Evolutionary conservation across 331 rosid genomes (phyloP), one percentile per base, ranked within the genome.

Genomic region (Malus hybrid): DNA sequence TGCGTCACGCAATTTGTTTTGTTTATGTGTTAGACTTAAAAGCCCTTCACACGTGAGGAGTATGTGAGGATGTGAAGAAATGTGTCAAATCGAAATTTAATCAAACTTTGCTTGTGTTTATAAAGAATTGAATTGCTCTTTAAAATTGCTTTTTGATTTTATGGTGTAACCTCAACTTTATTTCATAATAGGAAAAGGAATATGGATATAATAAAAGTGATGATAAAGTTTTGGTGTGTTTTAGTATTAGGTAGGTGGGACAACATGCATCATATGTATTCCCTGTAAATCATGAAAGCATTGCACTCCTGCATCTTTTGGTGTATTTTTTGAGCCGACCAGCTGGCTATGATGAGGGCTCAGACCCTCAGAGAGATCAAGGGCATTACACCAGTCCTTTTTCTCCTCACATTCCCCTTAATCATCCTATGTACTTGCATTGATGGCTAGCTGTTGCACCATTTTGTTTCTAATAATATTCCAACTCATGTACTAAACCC

Each of bases 281-380:
- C 30, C 82, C 74, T 80, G 77, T 75, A 81, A 89, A 89, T 87
- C 82, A 87, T 87, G 86, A 87, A 84, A 84, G 86, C 82, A 77
- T 50, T 71, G 88, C 94, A 85, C 87, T 85, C 88, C 74, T 52
- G 61, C 44, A 73, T 80, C 73, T 84, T 84, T 84, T 82, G 75
- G 84, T 83, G 77, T 62, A 84, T 82, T 66, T 80, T 77, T 85
- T 79, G 82, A 80, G 66, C 89, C 84, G 82, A 87, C 90, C 85
- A 84, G 24, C 24, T 24, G 58, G 55, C 78, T 73, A 79, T 87
- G 75, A 87, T 82, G 84, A 84, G 77, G 80, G 80, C 18, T 10
- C 29, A 64, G 13, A 63, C 1, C 48, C 42, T 50, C n/a, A 5
- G 6, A 50, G 4, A 50, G 56, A 50, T 50, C 56, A 50, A 50